phyloP scores from a whole-genome alignment of 305 asterid genomes.

The Fraxinus ornus region DNA sequence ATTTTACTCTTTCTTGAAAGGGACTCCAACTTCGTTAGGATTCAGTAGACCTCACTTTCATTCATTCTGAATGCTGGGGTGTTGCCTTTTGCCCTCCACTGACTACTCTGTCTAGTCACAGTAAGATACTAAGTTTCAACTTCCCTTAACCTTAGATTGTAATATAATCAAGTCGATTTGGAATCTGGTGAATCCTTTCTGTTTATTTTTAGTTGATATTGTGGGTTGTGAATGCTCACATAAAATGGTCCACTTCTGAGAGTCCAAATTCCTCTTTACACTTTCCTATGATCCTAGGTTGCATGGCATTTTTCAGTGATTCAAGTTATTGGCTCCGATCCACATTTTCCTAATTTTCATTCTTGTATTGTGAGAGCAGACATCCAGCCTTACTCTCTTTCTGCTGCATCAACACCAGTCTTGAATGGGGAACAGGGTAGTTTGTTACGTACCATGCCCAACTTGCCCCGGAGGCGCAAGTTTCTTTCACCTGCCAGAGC shows the following conservation, averaged over 20 bases:
- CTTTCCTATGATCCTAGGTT: neutral
- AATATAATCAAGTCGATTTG: neutral
- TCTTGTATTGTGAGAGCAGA: constrained; percentile 25
- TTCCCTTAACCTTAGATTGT: neutral
- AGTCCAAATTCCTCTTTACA: neutral
- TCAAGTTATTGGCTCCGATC: neutral
- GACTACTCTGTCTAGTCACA: neutral
- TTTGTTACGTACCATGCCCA: constrained; percentile 31
- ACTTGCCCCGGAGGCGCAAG: constrained; percentile 26
- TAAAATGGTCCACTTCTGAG: neutral
- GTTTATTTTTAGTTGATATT: neutral
- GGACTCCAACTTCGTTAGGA: neutral
- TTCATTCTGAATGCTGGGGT: neutral
- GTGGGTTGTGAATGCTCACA: neutral
- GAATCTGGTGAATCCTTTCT: neutral
- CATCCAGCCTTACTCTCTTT: constrained; percentile 25
- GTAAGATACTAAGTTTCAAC: neutral
- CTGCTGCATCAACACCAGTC: constrained; percentile 40
- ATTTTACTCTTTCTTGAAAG: neutral
- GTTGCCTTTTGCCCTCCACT: neutral
- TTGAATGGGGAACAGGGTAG: constrained; percentile 43
- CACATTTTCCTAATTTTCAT: neutral
- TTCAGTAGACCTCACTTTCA: neutral
- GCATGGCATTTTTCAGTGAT: neutral
- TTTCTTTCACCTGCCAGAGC: constrained; percentile 37